Percentiles rank a stretch among this genome's conserved stretches.
These are phyloP conservation scores for Antitrichia curtipendula DNA, from an alignment of 225 moss, liverwort and hornwort species.

Conservation along the genomic window DNA sequence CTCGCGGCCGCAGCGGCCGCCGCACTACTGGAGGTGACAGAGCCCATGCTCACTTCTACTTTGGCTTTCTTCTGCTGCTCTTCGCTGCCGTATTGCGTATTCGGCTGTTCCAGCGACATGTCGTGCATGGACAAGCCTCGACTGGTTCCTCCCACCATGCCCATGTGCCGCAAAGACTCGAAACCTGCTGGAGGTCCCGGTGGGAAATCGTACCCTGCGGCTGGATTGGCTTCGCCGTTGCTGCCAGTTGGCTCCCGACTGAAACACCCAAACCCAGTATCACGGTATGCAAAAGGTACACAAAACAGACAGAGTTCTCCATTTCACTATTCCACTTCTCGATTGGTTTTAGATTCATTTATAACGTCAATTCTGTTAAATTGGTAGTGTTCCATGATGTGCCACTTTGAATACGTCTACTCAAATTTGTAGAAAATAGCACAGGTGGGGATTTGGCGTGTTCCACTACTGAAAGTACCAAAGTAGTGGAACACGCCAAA, in stretches of 20 bases:
- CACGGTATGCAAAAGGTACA: not conserved
- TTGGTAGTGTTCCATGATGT: not conserved
- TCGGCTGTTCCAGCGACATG: conserved; percentile 26
- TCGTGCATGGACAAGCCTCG: conserved; percentile 31
- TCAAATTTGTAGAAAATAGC: too few relatives aligned
- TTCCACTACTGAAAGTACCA: too few relatives aligned
- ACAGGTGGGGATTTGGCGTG: too few relatives aligned
- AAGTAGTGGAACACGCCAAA: not conserved
- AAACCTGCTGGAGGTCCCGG: conserved; percentile 18
- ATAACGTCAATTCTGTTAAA: too few relatives aligned
- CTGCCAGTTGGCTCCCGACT: conserved; percentile 29
- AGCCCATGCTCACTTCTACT: conserved; percentile 33
- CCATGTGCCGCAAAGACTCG: conserved; percentile 26
- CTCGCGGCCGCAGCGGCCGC: not conserved
- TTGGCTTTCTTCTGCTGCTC: conserved; percentile 43
- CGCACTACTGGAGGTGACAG: conserved; percentile 2
- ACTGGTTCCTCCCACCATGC: conserved; percentile 25
- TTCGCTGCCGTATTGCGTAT: conserved; percentile 6
- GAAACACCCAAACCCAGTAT: not conserved
- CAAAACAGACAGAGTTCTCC: not conserved
- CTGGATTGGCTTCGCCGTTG: conserved; percentile 21
- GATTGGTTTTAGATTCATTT: not conserved
- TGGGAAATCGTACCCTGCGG: conserved; percentile 9
- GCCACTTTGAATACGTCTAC: not conserved
- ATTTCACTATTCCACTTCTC: too few relatives aligned